Conservation (phyloP, 352 stramenopile genomes). For the Elongisporangium undulatum region DNA sequence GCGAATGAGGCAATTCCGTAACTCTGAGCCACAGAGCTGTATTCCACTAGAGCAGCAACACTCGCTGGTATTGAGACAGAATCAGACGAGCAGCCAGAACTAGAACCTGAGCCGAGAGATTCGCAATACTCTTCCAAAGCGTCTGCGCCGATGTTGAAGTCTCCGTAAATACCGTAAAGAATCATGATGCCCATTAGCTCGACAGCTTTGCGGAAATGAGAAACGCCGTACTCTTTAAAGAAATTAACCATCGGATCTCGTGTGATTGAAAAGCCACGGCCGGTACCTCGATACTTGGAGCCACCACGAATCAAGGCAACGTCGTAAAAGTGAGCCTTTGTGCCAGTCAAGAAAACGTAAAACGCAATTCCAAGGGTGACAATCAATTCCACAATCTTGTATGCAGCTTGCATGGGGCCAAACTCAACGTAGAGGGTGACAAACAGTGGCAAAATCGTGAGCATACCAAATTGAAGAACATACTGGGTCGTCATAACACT, state of each 20-base stretch:
- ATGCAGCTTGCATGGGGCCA: conserved; percentile 58
- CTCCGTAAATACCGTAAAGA: conserved; percentile 73
- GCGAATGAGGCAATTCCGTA: conserved; percentile 82
- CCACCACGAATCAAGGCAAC: conserved; percentile 79
- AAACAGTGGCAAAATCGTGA: conserved; percentile 78
- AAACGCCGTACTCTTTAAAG: conserved; percentile 86
- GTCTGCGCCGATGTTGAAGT: conserved; percentile 62
- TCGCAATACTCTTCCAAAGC: conserved; percentile 42
- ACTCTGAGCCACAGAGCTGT: conserved; percentile 53
- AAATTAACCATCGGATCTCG: conserved; percentile 86
- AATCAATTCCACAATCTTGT: conserved; percentile 79
- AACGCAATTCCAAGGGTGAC: conserved; percentile 81
- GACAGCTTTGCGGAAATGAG: conserved; percentile 85
- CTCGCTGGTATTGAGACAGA: conserved; percentile 56
- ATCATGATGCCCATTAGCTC: conserved; percentile 85
- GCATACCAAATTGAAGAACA: conserved; percentile 82
- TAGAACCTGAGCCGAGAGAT: conserved; percentile 19
- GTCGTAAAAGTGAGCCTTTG: conserved; percentile 86
- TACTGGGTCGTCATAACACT: conserved; percentile 86
- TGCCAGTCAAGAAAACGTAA: conserved; percentile 85
- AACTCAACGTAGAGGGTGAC: conserved; percentile 79
- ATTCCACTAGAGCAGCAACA: conserved; percentile 61
- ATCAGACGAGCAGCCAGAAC: conserved; percentile 39
- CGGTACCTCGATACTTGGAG: conserved; percentile 83
- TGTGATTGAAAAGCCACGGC: conserved; percentile 84